These are phyloP conservation scores for Naganishia liquefaciens DNA, from an alignment of 1,284 basidiomycete species.

Conservation along the genomic window DNA sequence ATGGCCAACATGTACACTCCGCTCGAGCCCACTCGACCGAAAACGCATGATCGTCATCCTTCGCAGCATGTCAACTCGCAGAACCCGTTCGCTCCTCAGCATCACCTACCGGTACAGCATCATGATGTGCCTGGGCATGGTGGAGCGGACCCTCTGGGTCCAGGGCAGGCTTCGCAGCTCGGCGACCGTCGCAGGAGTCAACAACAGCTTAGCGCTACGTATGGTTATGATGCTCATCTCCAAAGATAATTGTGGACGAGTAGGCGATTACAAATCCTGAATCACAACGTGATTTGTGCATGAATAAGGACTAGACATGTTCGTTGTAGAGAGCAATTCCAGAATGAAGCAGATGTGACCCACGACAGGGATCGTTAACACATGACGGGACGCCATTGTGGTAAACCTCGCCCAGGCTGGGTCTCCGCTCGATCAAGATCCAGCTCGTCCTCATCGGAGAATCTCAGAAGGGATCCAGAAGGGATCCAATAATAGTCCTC, in stretches of 20 bases:
- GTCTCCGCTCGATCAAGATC: too few species aligned
- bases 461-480: too few species aligned
- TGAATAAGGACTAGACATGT: background rate
- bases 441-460: too few species aligned
- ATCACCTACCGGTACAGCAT: conserved; percentile 6
- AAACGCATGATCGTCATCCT: conserved; percentile 5
- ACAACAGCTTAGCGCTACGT: background rate
- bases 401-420: too few species aligned
- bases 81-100: conserved; percentile 23
- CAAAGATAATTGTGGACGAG: background rate
- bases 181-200: conserved; percentile 11
- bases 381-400: too few species aligned
- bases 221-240: conserved; percentile 10
- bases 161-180: background rate
- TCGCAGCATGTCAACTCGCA: conserved; percentile 16
- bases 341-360: too few species aligned
- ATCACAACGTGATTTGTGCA: background rate
- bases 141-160: background rate
- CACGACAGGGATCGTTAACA: too few species aligned
- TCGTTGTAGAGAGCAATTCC: too few species aligned
- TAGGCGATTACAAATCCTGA: background rate
- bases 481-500: too few species aligned
- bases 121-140: background rate
- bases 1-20: conserved; percentile 52
- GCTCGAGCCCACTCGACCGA: conserved; percentile 32